Percentiles rank a stretch among this genome's conserved stretches.
Conservation (phyloP, 202 grass and related monocot genomes). For the Elaeis oleifera region DNA sequence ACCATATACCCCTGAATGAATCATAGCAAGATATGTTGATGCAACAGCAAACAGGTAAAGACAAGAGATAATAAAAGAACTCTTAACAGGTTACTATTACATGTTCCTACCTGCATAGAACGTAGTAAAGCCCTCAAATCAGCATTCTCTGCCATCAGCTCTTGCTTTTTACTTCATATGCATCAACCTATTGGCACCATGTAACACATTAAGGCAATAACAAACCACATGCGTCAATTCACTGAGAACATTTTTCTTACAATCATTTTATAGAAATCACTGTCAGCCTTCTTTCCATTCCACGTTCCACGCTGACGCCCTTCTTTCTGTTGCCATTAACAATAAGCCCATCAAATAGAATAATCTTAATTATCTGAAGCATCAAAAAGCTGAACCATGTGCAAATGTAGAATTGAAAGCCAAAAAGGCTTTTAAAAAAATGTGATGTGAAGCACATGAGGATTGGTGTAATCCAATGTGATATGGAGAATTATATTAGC, state of each 20-base stretch:
- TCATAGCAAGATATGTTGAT: too few species aligned
- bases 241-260: conserved; percentile 36
- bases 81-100: not conserved
- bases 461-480: not conserved
- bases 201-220: conserved; percentile 24
- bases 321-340: conserved; percentile 74
- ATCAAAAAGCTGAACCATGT: not conserved
- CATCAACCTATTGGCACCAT: conserved; percentile 56
- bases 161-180: conserved; percentile 99
- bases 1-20: too few species aligned
- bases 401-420: not conserved
- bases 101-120: conserved; percentile 76
- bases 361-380: not conserved
- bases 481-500: too few species aligned
- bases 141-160: conserved; percentile 84
- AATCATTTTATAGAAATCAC: conserved; percentile 97
- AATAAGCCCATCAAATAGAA: conserved; percentile 10
- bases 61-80: not conserved
- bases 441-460: not conserved
- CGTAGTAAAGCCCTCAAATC: conserved; percentile 83
- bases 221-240: conserved; percentile 14
- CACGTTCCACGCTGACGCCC: conserved; percentile 85
- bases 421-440: too few species aligned
- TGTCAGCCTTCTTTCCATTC: conserved; percentile 94
- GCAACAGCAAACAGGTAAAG: not conserved